Evolutionary conservation across 257 asterid genomes (phyloP), one percentile per base, ranked within the genome.

Genomic region (Capsicum chinense): DNA sequence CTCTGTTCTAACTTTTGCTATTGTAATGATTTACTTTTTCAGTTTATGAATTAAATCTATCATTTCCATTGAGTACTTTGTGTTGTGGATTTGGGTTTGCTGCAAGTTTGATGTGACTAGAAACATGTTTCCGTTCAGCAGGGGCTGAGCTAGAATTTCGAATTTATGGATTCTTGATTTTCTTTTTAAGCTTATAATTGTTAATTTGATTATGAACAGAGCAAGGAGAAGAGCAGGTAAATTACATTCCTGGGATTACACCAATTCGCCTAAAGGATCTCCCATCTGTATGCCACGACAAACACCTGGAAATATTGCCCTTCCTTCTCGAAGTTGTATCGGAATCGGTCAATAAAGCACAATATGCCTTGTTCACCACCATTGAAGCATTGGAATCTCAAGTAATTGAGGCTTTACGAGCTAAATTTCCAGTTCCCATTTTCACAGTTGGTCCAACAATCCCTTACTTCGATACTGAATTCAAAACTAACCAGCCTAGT

Each of bases 381-480:
- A 83, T 92, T 64, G 87, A 67, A 66, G 94, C 92, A 86, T 85
- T 94, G 13, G 98, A 93, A 82, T 57, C 91, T 42, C 85, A 78
- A 83, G 91, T 42, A 5, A 69, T 92, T 8, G 86, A 90, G 80
- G 90, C 87, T 59, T 44, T 93, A 17, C 88, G 83, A 19, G 84
- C 47, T 17, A 88, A 88, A 84, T 87, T 92, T 58, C 13, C 92
- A 16, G 86, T 85, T 79, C 93, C 97, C 0, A 47, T 93, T 0
- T 90, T 92, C 90, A 84, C 94, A 8, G 68, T 92, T 50, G 98
- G 98, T 78, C 94, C 97, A 0, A 87, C 92, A 8, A 91, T 93
- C 81, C 97, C 97, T 48, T 90, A 88, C 87, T 78, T 84, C 76
- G 64, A 87, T 48, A 86, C 84, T 7, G 60, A 56, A 56, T 56